phyloP scores from a whole-genome alignment of 2,329 filamentous ascomycete genomes.

The Stachybotrys chlorohalonatus region DNA sequence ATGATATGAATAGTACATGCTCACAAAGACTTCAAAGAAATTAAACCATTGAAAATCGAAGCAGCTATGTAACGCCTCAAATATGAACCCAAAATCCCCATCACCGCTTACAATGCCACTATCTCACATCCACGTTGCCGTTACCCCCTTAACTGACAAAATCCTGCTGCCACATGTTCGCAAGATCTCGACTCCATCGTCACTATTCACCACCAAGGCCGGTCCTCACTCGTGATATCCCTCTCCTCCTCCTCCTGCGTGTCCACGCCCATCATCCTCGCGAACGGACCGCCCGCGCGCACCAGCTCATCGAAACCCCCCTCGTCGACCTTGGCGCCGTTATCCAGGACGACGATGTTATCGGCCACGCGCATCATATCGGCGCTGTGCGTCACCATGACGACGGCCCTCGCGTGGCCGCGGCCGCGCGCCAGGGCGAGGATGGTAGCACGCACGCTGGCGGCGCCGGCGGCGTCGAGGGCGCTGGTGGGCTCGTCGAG shows the following conservation, averaged over 20 bases:
- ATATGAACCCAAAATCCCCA: no score
- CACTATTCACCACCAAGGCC: not conserved
- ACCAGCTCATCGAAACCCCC: constrained; percentile 58
- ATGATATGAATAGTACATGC: no score
- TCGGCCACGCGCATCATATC: constrained; percentile 84
- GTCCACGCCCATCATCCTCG: constrained; percentile 30
- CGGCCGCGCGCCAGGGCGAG: constrained; percentile 28
- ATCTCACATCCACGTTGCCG: no score
- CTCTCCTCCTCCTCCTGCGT: constrained; percentile 1
- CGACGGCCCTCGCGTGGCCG: constrained; percentile 49
- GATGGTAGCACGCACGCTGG: constrained; percentile 55
- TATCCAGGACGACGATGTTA: constrained; percentile 63
- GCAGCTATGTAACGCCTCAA: no score
- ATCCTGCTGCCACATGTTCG: not conserved
- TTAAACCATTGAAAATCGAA: no score
- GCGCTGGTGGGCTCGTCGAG: constrained; percentile 83
- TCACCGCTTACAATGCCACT: no score
- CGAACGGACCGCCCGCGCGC: constrained; percentile 32
- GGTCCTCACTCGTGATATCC: constrained; percentile 1
- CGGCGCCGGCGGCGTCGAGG: constrained; percentile 62
- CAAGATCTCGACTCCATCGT: not conserved
- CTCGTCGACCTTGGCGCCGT: constrained; percentile 54
- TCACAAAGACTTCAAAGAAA: no score
- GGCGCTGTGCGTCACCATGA: constrained; percentile 72
- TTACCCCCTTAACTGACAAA: no score